Conservation (phyloP, 208 protist genomes). For the Spongospora subterranea region DNA sequence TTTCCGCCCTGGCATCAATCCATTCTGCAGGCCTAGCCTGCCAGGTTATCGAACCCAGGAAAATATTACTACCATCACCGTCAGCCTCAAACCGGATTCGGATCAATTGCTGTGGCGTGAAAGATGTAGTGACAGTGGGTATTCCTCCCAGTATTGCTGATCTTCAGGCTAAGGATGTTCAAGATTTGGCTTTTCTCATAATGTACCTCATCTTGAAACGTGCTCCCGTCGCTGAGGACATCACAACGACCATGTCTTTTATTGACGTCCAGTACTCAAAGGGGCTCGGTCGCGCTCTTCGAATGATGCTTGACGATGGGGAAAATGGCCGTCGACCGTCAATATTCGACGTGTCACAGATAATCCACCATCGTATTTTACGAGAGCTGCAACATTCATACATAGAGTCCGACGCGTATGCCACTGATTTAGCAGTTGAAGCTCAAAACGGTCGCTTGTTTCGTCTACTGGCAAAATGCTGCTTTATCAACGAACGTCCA, state of each 20-base stretch:
- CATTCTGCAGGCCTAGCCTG: slow-evolving; percentile 15
- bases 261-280: background rate
- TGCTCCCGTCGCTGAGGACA: background rate
- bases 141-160: background rate
- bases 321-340: background rate
- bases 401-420: slow-evolving; percentile 80
- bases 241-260: background rate
- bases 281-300: background rate
- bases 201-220: background rate
- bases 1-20: background rate
- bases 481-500: slow-evolving; percentile 86
- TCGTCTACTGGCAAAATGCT: slow-evolving; percentile 88
- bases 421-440: slow-evolving; percentile 88
- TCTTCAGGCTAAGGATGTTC: background rate
- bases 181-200: background rate
- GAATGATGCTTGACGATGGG: background rate
- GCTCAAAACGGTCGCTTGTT: slow-evolving; percentile 93
- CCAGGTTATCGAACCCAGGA: background rate
- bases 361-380: background rate
- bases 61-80: background rate
- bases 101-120: slow-evolving; percentile 10
- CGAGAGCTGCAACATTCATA: slow-evolving; percentile 34
- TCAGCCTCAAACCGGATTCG: background rate
- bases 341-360: slow-evolving; percentile 19
- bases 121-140: background rate